These are phyloP conservation scores for Elsinoe australis DNA, from an alignment of 2,329 filamentous ascomycete genomes.

Conservation along the genomic window DNA sequence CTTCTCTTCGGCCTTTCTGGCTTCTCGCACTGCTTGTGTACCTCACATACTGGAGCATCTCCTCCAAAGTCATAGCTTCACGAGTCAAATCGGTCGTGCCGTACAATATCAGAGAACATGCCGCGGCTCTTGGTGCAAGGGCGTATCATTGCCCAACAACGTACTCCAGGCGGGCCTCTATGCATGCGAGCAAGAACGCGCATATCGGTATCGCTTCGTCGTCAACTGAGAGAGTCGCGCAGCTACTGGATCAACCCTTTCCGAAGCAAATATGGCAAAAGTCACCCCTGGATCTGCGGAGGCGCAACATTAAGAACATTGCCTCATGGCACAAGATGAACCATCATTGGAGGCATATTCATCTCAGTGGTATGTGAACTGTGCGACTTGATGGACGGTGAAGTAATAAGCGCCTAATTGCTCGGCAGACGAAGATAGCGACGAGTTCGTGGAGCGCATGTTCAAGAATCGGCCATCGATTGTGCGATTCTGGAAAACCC, in stretches of 20 bases:
- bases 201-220: neutral
- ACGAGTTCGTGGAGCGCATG: constrained; percentile 7
- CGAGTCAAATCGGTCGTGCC: constrained; percentile 1
- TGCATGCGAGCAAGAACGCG: too few relatives aligned
- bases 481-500: constrained; percentile 17
- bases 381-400: too few relatives aligned
- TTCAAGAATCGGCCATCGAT: constrained; percentile 40
- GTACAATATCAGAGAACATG: neutral
- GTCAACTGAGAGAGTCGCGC: neutral
- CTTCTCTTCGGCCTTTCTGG: neutral
- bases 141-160: neutral
- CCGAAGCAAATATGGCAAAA: constrained; percentile 7
- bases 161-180: too few relatives aligned
- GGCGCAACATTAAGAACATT: neutral
- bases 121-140: neutral
- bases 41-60: neutral
- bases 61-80: neutral
- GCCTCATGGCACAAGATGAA: constrained; percentile 10
- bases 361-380: neutral
- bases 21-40: neutral
- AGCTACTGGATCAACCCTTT: neutral
- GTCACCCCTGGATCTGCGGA: constrained; percentile 1
- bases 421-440: constrained; percentile 2
- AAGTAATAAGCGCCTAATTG: neutral
- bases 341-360: neutral